Conservation (phyloP, 176 grass and related monocot genomes). For the Carex kokanica region DNA sequence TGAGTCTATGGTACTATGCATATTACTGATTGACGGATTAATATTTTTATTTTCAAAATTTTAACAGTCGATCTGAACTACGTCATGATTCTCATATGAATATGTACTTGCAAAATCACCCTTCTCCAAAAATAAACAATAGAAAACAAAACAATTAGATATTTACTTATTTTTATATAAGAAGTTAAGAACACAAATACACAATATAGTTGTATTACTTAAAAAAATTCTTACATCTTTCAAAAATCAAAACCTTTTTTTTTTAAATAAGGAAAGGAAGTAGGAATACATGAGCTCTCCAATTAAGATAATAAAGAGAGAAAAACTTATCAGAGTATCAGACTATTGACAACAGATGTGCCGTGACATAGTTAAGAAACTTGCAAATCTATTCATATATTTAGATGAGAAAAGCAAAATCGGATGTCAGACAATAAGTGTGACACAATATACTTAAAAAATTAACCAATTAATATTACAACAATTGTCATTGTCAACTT, state of each 20-base stretch:
- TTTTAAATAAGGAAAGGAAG: neutral
- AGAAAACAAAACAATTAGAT: neutral
- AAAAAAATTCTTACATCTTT: neutral
- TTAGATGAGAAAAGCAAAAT: too few species aligned
- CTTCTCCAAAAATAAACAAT: neutral
- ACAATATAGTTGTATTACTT: neutral
- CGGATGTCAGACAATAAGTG: too few species aligned
- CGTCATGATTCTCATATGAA: too few species aligned
- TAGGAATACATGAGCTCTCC: too few species aligned
- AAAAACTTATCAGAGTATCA: neutral
- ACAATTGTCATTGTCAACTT: conserved; percentile 1
- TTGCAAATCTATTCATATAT: neutral
- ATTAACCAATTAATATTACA: neutral
- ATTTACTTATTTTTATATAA: neutral
- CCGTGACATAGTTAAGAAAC: neutral
- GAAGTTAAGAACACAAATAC: too few species aligned
- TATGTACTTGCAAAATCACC: too few species aligned
- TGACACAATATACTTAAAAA: neutral
- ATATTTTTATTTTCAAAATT: too few species aligned
- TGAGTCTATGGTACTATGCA: too few species aligned
- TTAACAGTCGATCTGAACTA: too few species aligned
- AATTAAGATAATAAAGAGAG: neutral
- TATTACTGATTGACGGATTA: too few species aligned
- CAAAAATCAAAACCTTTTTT: neutral
- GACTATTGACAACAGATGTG: neutral